Percentiles rank a stretch among this genome's conserved stretches.
These are phyloP conservation scores for Halenospora varia DNA, from an alignment of 495 filamentous ascomycete genomes.

Conservation along the genomic window DNA sequence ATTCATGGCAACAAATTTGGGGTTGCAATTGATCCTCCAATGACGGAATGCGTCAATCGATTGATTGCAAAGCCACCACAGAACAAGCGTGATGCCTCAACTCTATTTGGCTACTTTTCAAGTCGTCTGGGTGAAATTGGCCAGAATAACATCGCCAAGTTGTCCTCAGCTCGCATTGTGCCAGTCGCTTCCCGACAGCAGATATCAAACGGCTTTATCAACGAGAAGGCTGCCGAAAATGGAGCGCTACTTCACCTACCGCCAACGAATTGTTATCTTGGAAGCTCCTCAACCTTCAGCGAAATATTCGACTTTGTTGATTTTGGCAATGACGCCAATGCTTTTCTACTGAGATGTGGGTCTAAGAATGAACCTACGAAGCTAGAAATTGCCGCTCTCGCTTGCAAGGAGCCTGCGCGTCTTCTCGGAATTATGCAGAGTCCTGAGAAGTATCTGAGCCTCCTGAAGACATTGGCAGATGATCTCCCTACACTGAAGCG, in stretches of 20 bases:
- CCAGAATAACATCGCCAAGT: constrained; percentile 49
- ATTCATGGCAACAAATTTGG: constrained; percentile 77
- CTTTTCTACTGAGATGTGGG: constrained; percentile 81
- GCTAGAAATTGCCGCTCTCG: constrained; percentile 71
- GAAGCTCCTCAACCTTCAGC: constrained; percentile 66
- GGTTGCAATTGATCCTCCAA: constrained; percentile 72
- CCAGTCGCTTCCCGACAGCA: constrained; percentile 49
- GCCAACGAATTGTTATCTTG: constrained; percentile 73
- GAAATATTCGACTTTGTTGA: constrained; percentile 97
- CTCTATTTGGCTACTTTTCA: constrained; percentile 79
- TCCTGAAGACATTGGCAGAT: constrained; percentile 74
- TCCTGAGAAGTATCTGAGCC: constrained; percentile 76
- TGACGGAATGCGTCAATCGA: constrained; percentile 65
- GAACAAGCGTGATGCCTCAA: constrained; percentile 56
- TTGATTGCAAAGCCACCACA: constrained; percentile 68
- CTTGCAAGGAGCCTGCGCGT: constrained; percentile 73
- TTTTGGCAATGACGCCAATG: constrained; percentile 81
- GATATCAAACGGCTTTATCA: constrained; percentile 21
- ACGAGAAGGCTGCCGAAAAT: constrained; percentile 21
- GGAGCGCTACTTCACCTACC: constrained; percentile 44
- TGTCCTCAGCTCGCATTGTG: constrained; percentile 64
- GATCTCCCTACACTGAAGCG: constrained; percentile 62
- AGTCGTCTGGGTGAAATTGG: constrained; percentile 64
- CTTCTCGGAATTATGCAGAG: constrained; percentile 74
- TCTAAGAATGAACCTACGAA: constrained; percentile 88